Conservation (phyloP, 768 basidiomycete species). For the Leucosporidium yakuticum region DNA sequence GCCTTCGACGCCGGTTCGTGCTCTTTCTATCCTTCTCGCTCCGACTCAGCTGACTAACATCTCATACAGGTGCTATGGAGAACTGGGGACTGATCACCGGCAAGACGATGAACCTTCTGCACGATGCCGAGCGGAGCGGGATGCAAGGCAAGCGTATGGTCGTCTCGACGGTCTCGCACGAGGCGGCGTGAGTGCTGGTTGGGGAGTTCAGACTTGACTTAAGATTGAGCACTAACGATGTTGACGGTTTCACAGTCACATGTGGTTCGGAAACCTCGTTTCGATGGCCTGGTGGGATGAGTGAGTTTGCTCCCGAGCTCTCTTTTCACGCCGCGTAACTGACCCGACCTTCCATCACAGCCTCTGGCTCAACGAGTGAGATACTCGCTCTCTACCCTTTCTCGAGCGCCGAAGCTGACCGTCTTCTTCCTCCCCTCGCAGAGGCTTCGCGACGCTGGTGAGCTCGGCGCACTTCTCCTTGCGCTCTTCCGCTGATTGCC, state of each 20-base stretch:
- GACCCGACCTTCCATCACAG: too few species aligned
- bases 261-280: slow-evolving; percentile 67
- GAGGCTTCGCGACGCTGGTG: slow-evolving; percentile 21
- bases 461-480: neutral
- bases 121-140: neutral
- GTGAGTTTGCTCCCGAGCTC: slow-evolving; percentile 1
- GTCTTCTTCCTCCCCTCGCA: neutral
- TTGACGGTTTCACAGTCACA: slow-evolving; percentile 6
- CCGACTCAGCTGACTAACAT: neutral
- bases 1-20: slow-evolving; percentile 76
- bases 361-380: slow-evolving; percentile 41
- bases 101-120: slow-evolving; percentile 50
- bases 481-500: neutral
- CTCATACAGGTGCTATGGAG: slow-evolving; percentile 48
- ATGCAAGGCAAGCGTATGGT: neutral
- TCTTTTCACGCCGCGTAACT: too few species aligned
- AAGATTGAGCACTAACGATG: too few species aligned
- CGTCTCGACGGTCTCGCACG: neutral
- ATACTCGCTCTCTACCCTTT: neutral
- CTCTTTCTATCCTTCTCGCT: neutral
- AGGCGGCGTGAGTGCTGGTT: slow-evolving; percentile 17
- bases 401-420: too few species aligned
- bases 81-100: slow-evolving; percentile 55
- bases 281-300: slow-evolving; percentile 62
- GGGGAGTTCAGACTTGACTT: neutral